A percentile compares a stretch with the other conserved stretches of the same genome.
Evolutionary conservation across 2,329 filamentous ascomycete species (phyloP).

Genomic region (Pseudogymnoascus sp.): DNA sequence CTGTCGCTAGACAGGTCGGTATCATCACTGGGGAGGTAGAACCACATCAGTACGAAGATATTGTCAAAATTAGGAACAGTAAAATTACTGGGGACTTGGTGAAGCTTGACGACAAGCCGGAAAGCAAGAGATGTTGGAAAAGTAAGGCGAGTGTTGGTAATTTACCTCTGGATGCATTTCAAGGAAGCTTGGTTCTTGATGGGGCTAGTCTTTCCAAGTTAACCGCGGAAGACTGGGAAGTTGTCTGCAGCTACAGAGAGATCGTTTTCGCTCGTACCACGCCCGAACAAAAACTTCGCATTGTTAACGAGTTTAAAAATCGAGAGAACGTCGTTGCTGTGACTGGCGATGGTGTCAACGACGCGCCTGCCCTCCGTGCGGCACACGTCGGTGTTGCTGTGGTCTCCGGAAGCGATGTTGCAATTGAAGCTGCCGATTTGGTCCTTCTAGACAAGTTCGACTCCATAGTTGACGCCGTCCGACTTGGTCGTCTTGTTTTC

Average conservation of each 20-base stretch:
- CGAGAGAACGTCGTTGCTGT: conserved; percentile 48
- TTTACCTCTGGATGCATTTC: conserved; percentile 2
- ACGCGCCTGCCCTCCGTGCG: conserved; percentile 63
- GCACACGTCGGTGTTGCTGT: conserved; percentile 71
- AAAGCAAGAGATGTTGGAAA: background rate
- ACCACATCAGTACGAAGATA: conserved; percentile 35
- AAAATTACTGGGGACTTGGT: background rate
- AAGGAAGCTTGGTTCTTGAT: conserved; percentile 18
- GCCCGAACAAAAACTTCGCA: conserved; percentile 69
- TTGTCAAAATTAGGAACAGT: conserved; percentile 8
- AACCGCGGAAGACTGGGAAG: conserved; percentile 46
- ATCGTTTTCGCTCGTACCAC: conserved; percentile 70
- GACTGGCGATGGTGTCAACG: conserved; percentile 70
- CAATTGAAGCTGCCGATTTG: conserved; percentile 79
- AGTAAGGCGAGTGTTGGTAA: conserved; percentile 8
- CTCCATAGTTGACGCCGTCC: conserved; percentile 65
- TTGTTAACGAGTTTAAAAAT: conserved; percentile 60
- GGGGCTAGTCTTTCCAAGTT: conserved; percentile 20
- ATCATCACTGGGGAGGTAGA: conserved; percentile 45
- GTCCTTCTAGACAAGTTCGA: conserved; percentile 84
- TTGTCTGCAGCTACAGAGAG: conserved; percentile 56
- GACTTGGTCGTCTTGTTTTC: conserved; percentile 62
- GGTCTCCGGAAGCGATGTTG: conserved; percentile 65
- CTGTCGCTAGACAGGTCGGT: conserved; percentile 62
- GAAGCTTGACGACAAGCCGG: conserved; percentile 5